Evolutionary conservation across 345 rosid species (phyloP).

Genomic region (Melaleuca alternifolia): DNA sequence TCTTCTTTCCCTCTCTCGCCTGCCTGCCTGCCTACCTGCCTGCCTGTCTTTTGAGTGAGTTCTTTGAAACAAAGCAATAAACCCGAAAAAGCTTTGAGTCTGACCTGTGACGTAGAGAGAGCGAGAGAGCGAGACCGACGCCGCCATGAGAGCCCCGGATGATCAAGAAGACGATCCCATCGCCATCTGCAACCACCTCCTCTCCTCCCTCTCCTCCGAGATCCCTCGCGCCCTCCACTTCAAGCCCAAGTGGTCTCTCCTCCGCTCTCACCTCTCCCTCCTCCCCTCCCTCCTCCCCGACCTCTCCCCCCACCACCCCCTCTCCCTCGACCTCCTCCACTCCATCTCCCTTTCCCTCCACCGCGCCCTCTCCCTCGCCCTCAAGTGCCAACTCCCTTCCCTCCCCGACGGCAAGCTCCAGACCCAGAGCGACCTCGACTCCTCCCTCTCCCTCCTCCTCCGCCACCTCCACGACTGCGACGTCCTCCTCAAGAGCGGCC

Average conservation of each 20-base stretch:
- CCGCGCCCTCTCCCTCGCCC: slow-evolving; percentile 38
- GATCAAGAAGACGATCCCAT: slow-evolving; percentile 14
- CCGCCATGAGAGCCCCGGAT: not conserved
- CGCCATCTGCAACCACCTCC: slow-evolving; percentile 9
- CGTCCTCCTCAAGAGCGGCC: slow-evolving; percentile 54
- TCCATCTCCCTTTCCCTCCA: slow-evolving; percentile 39
- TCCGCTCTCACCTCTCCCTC: slow-evolving; percentile 49
- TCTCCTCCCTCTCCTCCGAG: slow-evolving; percentile 29
- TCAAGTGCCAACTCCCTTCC: slow-evolving; percentile 31
- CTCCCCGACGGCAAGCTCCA: slow-evolving; percentile 69
- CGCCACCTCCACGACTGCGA: slow-evolving; percentile 57
- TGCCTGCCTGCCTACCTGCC: too few species aligned
- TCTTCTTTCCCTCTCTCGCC: too few species aligned
- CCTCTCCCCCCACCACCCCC: slow-evolving; percentile 32
- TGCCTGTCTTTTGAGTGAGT: too few species aligned
- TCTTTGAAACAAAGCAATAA: too few species aligned
- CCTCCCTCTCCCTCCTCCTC: slow-evolving; percentile 55
- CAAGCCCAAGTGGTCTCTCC: slow-evolving; percentile 66
- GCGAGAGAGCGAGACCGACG: too few species aligned
- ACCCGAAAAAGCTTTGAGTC: too few species aligned
- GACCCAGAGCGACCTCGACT: slow-evolving; percentile 86
- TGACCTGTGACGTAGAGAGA: too few species aligned
- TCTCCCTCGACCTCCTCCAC: slow-evolving; percentile 43
- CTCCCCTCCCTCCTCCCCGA: slow-evolving; percentile 63
- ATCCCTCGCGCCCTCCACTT: slow-evolving; percentile 38